These are phyloP conservation scores for Lantana camara DNA, from an alignment of 257 asterid genomes.

Conservation along the genomic window DNA sequence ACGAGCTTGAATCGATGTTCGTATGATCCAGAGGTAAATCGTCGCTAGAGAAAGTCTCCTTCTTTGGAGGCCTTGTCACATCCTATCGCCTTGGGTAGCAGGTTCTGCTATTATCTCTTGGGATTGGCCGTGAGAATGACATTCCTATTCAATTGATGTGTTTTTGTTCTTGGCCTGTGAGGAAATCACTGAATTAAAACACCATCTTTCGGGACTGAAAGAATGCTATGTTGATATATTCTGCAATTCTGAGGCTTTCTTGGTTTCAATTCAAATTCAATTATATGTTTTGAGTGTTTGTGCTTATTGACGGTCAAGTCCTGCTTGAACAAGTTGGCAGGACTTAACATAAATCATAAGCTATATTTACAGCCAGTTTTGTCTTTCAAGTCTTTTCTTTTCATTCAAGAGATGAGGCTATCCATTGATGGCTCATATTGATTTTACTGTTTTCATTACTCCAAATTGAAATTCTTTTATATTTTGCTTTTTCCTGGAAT, in stretches of 20 bases:
- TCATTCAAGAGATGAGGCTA: slow-evolving; percentile 17
- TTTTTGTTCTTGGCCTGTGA: slow-evolving; percentile 40
- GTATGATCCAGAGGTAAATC: slow-evolving; percentile 31
- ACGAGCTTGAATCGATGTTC: slow-evolving; percentile 35
- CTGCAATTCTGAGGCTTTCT: slow-evolving; percentile 84
- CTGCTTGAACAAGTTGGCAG: slow-evolving; percentile 21
- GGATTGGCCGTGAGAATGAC: slow-evolving; percentile 78
- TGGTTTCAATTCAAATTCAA: neutral
- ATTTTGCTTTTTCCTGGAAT: too few species aligned
- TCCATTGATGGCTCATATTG: slow-evolving; percentile 31
- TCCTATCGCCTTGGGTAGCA: slow-evolving; percentile 74
- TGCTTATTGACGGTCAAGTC: slow-evolving; percentile 56
- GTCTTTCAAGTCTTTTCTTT: slow-evolving; percentile 38
- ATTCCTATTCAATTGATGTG: neutral
- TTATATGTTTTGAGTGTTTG: neutral
- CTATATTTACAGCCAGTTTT: slow-evolving; percentile 25
- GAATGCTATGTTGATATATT: slow-evolving; percentile 47
- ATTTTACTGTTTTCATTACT: too few species aligned
- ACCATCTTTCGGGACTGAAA: slow-evolving; percentile 91
- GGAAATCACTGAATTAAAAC: slow-evolving; percentile 37
- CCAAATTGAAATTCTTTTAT: too few species aligned
- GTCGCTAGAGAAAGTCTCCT: slow-evolving; percentile 39
- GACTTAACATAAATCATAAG: slow-evolving; percentile 48
- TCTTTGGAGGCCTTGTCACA: slow-evolving; percentile 55
- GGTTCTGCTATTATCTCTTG: slow-evolving; percentile 61